A percentile compares a stretch with the other conserved stretches of the same genome.
These are phyloP conservation scores for Chaetoscypha palmicola DNA, from an alignment of 2,329 filamentous ascomycete genomes.

Conservation along the genomic window DNA sequence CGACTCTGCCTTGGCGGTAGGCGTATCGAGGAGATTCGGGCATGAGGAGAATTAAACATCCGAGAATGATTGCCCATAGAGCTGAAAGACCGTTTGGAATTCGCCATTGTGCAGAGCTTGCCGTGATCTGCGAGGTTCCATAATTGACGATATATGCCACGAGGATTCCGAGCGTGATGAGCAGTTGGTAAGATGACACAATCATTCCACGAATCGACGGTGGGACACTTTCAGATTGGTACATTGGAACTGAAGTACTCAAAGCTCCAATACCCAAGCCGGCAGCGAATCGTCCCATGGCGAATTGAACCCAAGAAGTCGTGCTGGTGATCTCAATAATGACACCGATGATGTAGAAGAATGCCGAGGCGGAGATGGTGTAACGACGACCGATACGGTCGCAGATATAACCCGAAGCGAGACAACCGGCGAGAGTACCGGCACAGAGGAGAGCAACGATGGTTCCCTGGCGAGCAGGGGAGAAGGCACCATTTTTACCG, in stretches of 20 bases:
- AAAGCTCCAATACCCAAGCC: conserved; percentile 59
- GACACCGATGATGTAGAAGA: conserved; percentile 58
- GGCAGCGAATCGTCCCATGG: conserved; percentile 57
- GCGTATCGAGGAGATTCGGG: conserved; percentile 49
- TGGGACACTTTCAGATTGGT: conserved; percentile 60
- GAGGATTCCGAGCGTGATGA: conserved; percentile 63
- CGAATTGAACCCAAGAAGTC: conserved; percentile 55
- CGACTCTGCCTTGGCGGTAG: conserved; percentile 40
- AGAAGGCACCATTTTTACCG: conserved; percentile 43
- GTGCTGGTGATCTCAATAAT: conserved; percentile 55
- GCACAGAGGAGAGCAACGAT: conserved; percentile 57
- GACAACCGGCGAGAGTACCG: conserved; percentile 51
- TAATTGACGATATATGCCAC: conserved; percentile 52
- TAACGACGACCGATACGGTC: conserved; percentile 54
- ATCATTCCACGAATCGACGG: conserved; percentile 57
- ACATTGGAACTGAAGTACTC: conserved; percentile 60
- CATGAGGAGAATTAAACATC: conserved; percentile 43
- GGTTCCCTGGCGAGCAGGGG: conserved; percentile 52
- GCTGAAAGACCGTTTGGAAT: conserved; percentile 53
- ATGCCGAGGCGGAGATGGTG: conserved; percentile 54
- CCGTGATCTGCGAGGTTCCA: conserved; percentile 43
- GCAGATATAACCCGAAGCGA: conserved; percentile 52
- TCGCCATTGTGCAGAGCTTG: conserved; percentile 50
- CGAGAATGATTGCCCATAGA: conserved; percentile 47
- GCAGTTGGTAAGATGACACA: conserved; percentile 59